Percentiles rank a stretch among this genome's conserved stretches.
These are phyloP conservation scores for Tubosaeta sp. DNA, from an alignment of 768 basidiomycete species.

Conservation along the genomic window DNA sequence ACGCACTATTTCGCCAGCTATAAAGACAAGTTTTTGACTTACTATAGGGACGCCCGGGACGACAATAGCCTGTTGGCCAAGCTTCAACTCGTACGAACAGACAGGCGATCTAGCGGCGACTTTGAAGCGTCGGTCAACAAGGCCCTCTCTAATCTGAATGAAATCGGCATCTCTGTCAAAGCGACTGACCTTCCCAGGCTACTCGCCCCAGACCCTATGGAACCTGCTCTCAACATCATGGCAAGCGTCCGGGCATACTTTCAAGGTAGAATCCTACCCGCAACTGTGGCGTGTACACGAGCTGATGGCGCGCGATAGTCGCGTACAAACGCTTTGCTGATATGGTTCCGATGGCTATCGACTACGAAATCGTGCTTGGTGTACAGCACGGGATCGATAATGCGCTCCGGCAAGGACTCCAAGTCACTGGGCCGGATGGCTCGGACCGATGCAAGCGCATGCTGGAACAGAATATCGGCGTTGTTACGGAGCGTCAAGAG, in stretches of 20 bases:
- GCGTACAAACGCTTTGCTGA: constrained; percentile 45
- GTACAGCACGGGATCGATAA: constrained; percentile 43
- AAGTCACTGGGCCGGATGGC: constrained; percentile 47
- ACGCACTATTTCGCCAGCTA: constrained; percentile 48
- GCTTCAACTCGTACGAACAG: neutral
- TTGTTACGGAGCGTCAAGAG: constrained; percentile 45
- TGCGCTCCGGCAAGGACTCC: constrained; percentile 45
- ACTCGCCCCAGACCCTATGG: constrained; percentile 47
- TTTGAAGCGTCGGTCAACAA: constrained; percentile 25
- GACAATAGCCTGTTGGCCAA: constrained; percentile 4
- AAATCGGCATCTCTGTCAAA: constrained; percentile 28
- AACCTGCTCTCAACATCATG: constrained; percentile 61
- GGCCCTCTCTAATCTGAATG: constrained; percentile 16
- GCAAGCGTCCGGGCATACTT: constrained; percentile 70
- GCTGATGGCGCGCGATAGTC: constrained; percentile 29
- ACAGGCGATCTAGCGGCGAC: neutral
- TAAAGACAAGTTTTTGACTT: constrained; percentile 43
- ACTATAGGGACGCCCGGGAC: constrained; percentile 39
- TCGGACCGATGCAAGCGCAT: constrained; percentile 45
- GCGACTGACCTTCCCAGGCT: constrained; percentile 46
- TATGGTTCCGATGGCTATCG: constrained; percentile 40
- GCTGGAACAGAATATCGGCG: constrained; percentile 45
- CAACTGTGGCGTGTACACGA: neutral
- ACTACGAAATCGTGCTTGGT: constrained; percentile 41
- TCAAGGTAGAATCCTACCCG: constrained; percentile 47